These are phyloP conservation scores for Ophiostoma sp. DNA, from an alignment of 2,329 filamentous ascomycete genomes.

Conservation along the genomic window DNA sequence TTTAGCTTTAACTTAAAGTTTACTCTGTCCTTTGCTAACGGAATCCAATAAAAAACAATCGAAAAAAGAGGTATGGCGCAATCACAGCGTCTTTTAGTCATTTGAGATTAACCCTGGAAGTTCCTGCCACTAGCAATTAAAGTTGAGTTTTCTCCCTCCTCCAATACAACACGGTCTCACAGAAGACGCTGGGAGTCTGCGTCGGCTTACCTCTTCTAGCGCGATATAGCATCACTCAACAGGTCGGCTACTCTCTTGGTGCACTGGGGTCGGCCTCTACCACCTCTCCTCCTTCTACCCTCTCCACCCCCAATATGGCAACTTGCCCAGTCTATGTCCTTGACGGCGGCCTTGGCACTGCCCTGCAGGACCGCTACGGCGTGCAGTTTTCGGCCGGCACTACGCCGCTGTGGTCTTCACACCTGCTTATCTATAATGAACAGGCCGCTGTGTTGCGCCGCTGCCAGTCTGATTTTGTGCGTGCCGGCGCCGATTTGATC, in stretches of 20 bases:
- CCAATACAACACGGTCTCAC: no score
- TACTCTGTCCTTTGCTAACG: no score
- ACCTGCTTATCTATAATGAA: neutral
- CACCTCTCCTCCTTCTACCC: neutral
- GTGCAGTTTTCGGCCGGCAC: neutral
- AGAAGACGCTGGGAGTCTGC: no score
- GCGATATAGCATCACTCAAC: neutral
- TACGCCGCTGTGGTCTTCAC: slow-evolving; percentile 5
- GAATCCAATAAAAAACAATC: no score
- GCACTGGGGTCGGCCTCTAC: neutral
- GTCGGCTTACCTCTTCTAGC: neutral
- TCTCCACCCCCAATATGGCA: neutral
- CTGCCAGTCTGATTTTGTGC: slow-evolving; percentile 6
- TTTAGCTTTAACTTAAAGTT: no score
- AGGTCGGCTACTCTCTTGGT: neutral
- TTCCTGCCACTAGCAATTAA: no score
- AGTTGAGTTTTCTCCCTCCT: no score
- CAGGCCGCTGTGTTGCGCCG: neutral
- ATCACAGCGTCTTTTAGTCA: no score
- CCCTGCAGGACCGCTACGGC: neutral
- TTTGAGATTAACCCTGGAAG: no score
- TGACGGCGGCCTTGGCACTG: slow-evolving; percentile 34
- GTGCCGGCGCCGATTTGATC: neutral
- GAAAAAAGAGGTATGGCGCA: no score
- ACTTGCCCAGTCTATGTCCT: neutral